phyloP scores from a whole-genome alignment of 495 filamentous ascomycete species.

The Physcia stellaris region DNA sequence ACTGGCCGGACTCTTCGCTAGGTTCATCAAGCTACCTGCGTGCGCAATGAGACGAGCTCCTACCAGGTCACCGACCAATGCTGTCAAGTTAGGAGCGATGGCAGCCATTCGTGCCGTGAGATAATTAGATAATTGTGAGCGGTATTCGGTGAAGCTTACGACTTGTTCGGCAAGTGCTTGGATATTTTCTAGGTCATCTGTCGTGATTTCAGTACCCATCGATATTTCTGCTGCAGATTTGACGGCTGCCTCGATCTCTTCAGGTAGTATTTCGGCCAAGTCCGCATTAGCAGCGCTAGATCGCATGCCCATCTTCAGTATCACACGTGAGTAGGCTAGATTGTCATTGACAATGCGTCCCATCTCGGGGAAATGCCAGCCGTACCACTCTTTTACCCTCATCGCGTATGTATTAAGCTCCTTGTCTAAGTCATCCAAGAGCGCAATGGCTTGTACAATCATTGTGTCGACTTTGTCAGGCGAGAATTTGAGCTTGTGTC shows the following conservation, averaged over 20 bases:
- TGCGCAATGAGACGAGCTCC: conserved; percentile 93
- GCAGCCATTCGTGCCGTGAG: conserved; percentile 89
- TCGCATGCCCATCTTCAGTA: conserved; percentile 79
- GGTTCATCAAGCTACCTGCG: conserved; percentile 84
- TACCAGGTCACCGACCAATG: conserved; percentile 85
- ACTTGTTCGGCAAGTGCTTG: conserved; percentile 84
- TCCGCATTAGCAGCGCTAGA: conserved; percentile 60
- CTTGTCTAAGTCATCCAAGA: conserved; percentile 95
- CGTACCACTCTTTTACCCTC: conserved; percentile 99
- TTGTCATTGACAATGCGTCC: conserved; percentile 97
- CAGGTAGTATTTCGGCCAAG: conserved; percentile 83
- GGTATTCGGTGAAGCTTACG: conserved; percentile 78
- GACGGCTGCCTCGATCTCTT: conserved; percentile 85
- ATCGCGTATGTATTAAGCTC: conserved; percentile 98
- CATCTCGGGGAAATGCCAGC: conserved; percentile 99
- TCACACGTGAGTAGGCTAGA: conserved; percentile 78
- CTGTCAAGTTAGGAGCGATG: conserved; percentile 91
- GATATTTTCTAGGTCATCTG: conserved; percentile 83
- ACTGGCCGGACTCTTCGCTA: conserved; percentile 90
- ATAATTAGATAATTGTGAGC: conserved; percentile 75
- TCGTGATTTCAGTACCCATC: conserved; percentile 95
- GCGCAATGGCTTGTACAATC: conserved; percentile 92
- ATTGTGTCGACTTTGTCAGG: conserved; percentile 98
- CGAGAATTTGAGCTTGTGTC: conserved; percentile 97
- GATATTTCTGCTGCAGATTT: conserved; percentile 90